These are phyloP conservation scores for Cladosporium colombiae DNA, from an alignment of 2,329 filamentous ascomycete species.

Conservation along the genomic window DNA sequence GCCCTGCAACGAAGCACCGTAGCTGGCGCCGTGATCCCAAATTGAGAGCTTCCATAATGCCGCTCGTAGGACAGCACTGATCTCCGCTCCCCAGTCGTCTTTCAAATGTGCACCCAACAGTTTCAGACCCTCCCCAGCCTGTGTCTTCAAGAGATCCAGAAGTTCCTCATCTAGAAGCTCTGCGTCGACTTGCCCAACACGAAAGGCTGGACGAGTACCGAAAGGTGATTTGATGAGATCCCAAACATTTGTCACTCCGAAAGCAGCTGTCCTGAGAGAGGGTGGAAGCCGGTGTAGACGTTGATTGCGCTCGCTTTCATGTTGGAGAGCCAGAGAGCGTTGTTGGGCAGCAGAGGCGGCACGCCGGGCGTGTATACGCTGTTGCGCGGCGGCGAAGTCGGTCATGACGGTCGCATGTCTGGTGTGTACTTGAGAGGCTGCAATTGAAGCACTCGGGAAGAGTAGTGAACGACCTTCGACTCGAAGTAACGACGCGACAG, in stretches of 20 bases:
- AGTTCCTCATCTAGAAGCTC: conserved; percentile 94
- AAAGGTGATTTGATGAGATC: conserved; percentile 71
- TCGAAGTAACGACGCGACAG: conserved; percentile 8
- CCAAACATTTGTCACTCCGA: conserved; percentile 52
- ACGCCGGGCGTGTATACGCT: conserved; percentile 79
- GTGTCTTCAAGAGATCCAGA: conserved; percentile 77
- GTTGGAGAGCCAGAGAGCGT: conserved; percentile 17
- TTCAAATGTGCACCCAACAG: conserved; percentile 78
- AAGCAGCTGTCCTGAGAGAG: conserved; percentile 57
- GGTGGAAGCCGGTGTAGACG: conserved; percentile 42
- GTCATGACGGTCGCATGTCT: conserved; percentile 34
- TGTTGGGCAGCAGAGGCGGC: conserved; percentile 59
- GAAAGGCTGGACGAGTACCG: conserved; percentile 80
- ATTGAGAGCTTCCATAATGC: conserved; percentile 91
- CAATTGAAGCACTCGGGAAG: not conserved
- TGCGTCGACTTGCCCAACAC: conserved; percentile 93
- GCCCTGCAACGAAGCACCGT: conserved; percentile 90
- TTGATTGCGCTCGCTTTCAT: conserved; percentile 27
- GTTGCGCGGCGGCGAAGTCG: conserved; percentile 86
- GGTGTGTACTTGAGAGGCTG: not conserved
- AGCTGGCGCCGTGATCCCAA: conserved; percentile 95
- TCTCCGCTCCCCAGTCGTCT: conserved; percentile 86
- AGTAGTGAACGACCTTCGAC: not conserved
- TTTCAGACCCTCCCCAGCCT: conserved; percentile 84
- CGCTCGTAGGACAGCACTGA: conserved; percentile 72